phyloP scores from a whole-genome alignment of 75 land plant species.

The Pinus taeda region DNA sequence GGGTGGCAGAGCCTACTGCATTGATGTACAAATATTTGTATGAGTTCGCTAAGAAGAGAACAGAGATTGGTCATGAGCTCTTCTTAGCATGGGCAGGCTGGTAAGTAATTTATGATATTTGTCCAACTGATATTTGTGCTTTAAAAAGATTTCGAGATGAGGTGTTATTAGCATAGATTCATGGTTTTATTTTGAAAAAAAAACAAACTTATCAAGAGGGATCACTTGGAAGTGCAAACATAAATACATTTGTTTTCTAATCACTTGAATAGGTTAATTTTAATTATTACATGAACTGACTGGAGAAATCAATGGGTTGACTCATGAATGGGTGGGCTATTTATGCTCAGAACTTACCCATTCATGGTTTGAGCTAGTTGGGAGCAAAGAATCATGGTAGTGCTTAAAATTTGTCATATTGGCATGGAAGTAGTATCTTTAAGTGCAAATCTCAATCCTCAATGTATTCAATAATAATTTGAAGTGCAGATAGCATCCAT shows the following conservation, averaged over 20 bases:
- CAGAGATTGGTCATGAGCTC: constrained; percentile 21
- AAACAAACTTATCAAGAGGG: not conserved
- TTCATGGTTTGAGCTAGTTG: too few species aligned
- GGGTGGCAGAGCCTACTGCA: constrained; percentile 48
- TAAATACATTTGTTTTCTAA: not conserved
- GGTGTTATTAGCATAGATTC: not conserved
- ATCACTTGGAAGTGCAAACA: not conserved
- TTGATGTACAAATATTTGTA: constrained; percentile 38
- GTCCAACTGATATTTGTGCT: not conserved
- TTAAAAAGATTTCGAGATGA: not conserved
- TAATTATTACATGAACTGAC: too few species aligned
- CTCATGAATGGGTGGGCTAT: too few species aligned
- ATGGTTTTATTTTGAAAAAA: not conserved
- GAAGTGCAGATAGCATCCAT: too few species aligned
- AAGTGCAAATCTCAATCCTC: too few species aligned
- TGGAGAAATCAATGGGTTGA: too few species aligned
- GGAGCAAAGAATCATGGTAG: too few species aligned
- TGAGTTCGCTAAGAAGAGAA: constrained; percentile 26
- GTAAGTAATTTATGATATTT: not conserved
- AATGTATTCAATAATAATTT: too few species aligned
- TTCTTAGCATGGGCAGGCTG: constrained; percentile 40
- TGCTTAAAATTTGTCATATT: too few species aligned
- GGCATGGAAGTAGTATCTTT: too few species aligned
- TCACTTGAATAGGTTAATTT: not conserved
- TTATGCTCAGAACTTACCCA: too few species aligned